These are phyloP conservation scores for Psilocybe cyanescens DNA, from an alignment of 768 basidiomycete species.

Conservation along the genomic window DNA sequence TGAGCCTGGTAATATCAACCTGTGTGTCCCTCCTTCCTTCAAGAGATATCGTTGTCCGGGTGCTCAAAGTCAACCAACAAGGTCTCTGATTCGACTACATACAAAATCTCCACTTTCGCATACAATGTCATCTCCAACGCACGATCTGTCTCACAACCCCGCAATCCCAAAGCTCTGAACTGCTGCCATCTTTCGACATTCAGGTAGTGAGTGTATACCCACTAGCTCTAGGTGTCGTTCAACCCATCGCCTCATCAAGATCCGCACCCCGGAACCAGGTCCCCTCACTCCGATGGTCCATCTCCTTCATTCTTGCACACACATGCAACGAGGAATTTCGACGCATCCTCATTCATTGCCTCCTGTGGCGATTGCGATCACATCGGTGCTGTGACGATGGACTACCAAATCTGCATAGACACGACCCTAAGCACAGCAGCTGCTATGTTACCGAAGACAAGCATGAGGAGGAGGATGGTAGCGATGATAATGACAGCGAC, in stretches of 20 bases:
- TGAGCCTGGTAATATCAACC: no score
- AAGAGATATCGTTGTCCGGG: slow-evolving; percentile 46
- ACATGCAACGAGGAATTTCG: background rate
- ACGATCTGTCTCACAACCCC: slow-evolving; percentile 30
- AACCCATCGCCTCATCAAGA: slow-evolving; percentile 14
- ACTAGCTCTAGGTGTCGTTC: slow-evolving; percentile 32
- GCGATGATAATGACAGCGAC: no score
- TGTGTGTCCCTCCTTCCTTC: slow-evolving; percentile 21
- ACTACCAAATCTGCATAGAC: background rate
- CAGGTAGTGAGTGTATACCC: slow-evolving; percentile 46
- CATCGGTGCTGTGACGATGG: background rate
- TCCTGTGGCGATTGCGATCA: background rate
- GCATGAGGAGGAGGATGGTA: no score
- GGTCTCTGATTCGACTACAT: slow-evolving; percentile 11
- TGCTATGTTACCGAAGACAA: no score
- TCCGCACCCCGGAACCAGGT: background rate
- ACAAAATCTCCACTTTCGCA: slow-evolving; percentile 43
- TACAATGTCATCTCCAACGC: slow-evolving; percentile 49
- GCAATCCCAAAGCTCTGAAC: background rate
- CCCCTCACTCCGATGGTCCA: background rate
- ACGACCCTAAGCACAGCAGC: no score
- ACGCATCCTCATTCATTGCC: background rate
- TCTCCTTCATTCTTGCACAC: slow-evolving; percentile 20
- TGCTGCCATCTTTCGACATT: slow-evolving; percentile 34
- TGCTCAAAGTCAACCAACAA: slow-evolving; percentile 11